Evolutionary conservation across 805 yeast species (phyloP).

Genomic region (Yamadazyma olivae): DNA sequence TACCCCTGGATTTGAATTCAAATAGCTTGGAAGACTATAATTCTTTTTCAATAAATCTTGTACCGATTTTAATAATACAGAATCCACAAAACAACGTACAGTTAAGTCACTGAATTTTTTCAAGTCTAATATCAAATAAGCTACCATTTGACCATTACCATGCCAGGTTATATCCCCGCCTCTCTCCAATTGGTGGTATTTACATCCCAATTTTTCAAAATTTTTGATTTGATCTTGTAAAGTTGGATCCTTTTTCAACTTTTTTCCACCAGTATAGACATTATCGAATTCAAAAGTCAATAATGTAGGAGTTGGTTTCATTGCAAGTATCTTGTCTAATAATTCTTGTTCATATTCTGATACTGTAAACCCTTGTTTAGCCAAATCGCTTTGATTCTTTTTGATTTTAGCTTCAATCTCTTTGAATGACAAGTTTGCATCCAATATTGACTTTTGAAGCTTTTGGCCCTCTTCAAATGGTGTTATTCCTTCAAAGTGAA

Average conservation of each 20-base stretch:
- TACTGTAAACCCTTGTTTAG: constrained; percentile 36
- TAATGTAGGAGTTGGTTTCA: constrained; percentile 63
- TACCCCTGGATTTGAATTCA: constrained; percentile 80
- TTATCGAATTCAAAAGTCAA: constrained; percentile 83
- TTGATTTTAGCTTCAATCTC: constrained; percentile 47
- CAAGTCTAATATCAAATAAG: constrained; percentile 70
- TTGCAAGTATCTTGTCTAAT: constrained; percentile 29
- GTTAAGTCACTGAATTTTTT: constrained; percentile 53
- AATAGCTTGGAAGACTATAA: constrained; percentile 42
- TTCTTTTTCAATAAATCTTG: constrained; percentile 42
- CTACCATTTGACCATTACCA: constrained; percentile 92
- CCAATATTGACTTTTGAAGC: constrained; percentile 55
- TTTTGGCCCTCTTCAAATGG: constrained; percentile 45
- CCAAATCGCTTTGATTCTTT: constrained; percentile 35
- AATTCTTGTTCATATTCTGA: constrained; percentile 47
- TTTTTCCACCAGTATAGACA: constrained; percentile 88
- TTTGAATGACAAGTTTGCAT: constrained; percentile 58
- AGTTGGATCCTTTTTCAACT: constrained; percentile 58
- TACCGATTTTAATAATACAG: constrained; percentile 57
- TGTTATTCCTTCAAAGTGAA: constrained; percentile 42
- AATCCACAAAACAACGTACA: constrained; percentile 61
- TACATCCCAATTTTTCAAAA: constrained; percentile 44
- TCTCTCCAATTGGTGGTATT: constrained; percentile 72
- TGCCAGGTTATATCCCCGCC: constrained; percentile 98
- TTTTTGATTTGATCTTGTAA: constrained; percentile 21